Evolutionary conservation across 768 basidiomycete species (phyloP), one percentile per base, ranked within the genome.

Genomic region (Lenzites betulinus): DNA sequence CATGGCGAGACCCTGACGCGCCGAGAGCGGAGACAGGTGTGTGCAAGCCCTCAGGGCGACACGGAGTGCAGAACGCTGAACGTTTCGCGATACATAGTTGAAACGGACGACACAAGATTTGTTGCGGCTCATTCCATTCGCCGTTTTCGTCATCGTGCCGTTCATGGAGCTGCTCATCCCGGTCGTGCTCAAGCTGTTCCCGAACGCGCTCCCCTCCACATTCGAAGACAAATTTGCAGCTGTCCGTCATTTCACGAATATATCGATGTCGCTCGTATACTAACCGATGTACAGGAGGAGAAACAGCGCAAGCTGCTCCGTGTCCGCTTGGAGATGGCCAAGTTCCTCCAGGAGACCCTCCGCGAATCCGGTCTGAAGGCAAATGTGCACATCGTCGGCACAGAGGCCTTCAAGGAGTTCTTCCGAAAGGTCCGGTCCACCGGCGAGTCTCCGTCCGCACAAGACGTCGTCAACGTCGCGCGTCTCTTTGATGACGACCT

Each of bases 101-200:
- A 90, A 83, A 75, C 87, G 96, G 46, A 99, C 97, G 1, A 98
- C 95, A 0, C 88, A 89, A 74, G 97, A 99, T 75, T 71, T 98
- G 30, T 76, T 99, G 54, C 87, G 97, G 30, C 86, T 99, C 15
- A 87, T 98, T 23, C 97, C 97, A 1, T 99, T 99, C 75, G 86
- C 92, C 7, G 93, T 93, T 51, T 98, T 99, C 77, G 71, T 98
- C 64, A 80, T 97, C 67, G 93, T 99, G 2, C 97, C 97, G 1
- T 98, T 98, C 81, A 98, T 98, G 96, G 97, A 98, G 72, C 73
- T 99, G 18, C 81, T 99, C 5, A 84, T 99, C 2, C 97, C 97
- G 2, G 93, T 99, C 41, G 95, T 95, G 0, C 82, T 99, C 65
- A 97, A 96, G 74, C 76, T 99, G 44, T 99, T 99, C 83, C 97